Evolutionary conservation across 2,329 filamentous ascomycete genomes (phyloP).

Genomic region (Cytospora leucostoma): DNA sequence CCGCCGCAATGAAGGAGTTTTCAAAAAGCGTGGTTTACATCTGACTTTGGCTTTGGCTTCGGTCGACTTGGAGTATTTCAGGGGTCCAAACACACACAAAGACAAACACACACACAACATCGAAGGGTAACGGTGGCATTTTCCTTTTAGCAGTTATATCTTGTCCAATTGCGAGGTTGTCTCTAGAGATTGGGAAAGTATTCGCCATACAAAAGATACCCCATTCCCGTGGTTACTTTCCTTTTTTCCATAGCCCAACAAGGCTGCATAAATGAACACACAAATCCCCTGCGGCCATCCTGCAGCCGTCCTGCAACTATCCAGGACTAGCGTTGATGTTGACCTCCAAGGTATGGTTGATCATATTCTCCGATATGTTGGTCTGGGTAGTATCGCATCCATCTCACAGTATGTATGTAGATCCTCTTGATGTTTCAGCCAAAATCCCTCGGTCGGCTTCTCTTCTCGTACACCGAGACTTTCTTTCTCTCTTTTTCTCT

Average conservation of each 20-base stretch:
- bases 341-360: too few relatives aligned
- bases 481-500: too few relatives aligned
- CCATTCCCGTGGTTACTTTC: constrained; percentile 20
- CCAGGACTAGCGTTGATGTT: too few relatives aligned
- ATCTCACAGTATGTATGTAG: background rate
- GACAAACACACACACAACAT: background rate
- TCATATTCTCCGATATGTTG: too few relatives aligned
- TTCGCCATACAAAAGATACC: constrained; percentile 25
- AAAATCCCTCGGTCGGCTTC: constrained; percentile 2
- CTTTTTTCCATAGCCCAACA: constrained; percentile 18
- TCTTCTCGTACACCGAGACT: too few relatives aligned
- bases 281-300: too few relatives aligned
- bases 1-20: background rate
- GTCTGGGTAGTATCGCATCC: background rate
- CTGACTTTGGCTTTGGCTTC: background rate
- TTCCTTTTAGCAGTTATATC: background rate
- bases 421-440: background rate
- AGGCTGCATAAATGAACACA: constrained; percentile 13
- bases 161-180: background rate
- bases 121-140: background rate
- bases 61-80: constrained; percentile 6
- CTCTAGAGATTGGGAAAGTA: constrained; percentile 10
- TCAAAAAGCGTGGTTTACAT: background rate
- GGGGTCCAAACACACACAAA: background rate
- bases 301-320: background rate